Base-by-base conservation (phyloP, 2,329 filamentous ascomycete species). In the Setomelanomma holmii region DNA sequence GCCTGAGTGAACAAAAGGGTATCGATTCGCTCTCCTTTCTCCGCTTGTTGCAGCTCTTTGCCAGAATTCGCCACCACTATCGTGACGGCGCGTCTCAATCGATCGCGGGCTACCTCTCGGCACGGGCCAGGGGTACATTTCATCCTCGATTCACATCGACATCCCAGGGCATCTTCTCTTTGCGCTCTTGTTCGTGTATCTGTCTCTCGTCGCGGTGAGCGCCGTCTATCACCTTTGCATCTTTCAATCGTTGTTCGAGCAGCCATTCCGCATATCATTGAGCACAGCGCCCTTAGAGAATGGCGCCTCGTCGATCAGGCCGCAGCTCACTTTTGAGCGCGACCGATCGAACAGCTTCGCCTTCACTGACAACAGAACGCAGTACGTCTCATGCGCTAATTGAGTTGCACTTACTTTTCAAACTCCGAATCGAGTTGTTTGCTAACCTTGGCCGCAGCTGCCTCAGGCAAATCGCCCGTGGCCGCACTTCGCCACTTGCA, bases 401-500 rank as follows among this genome's bases (percentile, higher is more conserved):
- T 3, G 21, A 21, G 21, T 22, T 7, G 12, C 14, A 30, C 40
- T 42, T 14, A 3, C 12, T 19, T 5, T 16, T 22, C 40, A 19
- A 5, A 17, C 5, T 14, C 40, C 20, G 21, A n/a, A 14, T 8
- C 19, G 24, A 33, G 17, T 19, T 20, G 6, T 35, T n/a, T 36
- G 11, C 22, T 46, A n/a, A 46, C 21, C 21, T 17, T n/a, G 22
- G n/a, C 35, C 24, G n/a, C 24, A 55, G 60, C 36, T 49, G 11
- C 56, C 27, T 30, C 45, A 30, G 44, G 10, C 23, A 43, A 52
- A 24, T 51, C 51, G 12, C 39, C 47, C 23, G 17, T 47, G 43
- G 23, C 50, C 33, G 45, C 50, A 10, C 43, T 33, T 54, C 56
- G 51, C 56, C 53, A 53, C 59, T 45, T 47, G 36, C 56, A 57